Conservation (phyloP, 2,329 filamentous ascomycete species). For the Aspergillus niger region DNA sequence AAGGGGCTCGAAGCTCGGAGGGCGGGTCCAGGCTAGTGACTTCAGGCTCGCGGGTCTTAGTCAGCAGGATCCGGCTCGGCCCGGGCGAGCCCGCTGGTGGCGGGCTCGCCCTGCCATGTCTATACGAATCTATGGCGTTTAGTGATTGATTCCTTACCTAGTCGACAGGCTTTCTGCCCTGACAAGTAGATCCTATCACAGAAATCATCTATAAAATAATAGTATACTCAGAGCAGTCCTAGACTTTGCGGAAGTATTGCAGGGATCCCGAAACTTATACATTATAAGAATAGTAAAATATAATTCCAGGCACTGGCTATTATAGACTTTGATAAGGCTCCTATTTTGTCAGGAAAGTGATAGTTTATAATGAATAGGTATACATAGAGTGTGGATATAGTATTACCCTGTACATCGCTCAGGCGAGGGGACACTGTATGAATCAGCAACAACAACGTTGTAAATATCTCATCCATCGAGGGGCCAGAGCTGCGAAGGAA, state of each 20-base stretch:
- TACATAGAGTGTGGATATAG: constrained; percentile 5
- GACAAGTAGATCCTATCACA: not conserved
- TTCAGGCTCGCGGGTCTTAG: too few relatives aligned
- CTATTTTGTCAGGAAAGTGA: constrained; percentile 11
- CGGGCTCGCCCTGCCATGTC: too few relatives aligned
- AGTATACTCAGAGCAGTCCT: constrained; percentile 1
- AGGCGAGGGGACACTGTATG: constrained; percentile 8
- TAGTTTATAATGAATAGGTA: constrained; percentile 4
- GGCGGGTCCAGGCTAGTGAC: too few relatives aligned
- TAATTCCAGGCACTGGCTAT: constrained; percentile 2
- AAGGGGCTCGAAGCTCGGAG: too few relatives aligned
- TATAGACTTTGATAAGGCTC: constrained; percentile 19
- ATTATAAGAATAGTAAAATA: constrained; percentile 6
- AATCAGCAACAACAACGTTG: too few relatives aligned
- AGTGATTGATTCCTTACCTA: too few relatives aligned
- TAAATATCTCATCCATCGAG: too few relatives aligned
- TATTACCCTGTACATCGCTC: constrained; percentile 4
- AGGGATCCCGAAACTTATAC: constrained; percentile 8
- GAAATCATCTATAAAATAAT: not conserved
- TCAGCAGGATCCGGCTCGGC: too few relatives aligned
- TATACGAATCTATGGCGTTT: too few relatives aligned
- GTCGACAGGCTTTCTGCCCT: too few relatives aligned
- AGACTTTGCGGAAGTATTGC: constrained; percentile 16
- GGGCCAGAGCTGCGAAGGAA: too few relatives aligned
- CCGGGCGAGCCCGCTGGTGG: too few relatives aligned